Evolutionary conservation across 1,284 basidiomycete species (phyloP).

Genomic region (Boletus smithii): DNA sequence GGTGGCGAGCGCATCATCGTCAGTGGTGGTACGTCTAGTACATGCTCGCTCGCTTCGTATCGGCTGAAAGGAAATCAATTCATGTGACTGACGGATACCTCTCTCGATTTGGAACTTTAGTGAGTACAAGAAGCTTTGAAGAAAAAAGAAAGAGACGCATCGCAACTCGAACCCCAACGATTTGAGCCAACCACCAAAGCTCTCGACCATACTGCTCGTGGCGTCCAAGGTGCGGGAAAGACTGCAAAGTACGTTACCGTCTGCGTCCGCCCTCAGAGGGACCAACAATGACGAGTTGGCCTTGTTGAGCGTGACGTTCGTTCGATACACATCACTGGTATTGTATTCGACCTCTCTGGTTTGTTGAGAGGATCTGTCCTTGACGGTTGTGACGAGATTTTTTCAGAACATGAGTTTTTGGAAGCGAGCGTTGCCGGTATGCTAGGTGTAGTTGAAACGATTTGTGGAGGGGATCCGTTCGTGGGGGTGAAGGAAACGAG

Average conservation of each 20-base stretch:
- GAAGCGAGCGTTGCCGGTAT: too few species aligned
- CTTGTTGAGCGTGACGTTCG: too few species aligned
- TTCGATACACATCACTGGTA: too few species aligned
- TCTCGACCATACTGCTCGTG: conserved; percentile 19
- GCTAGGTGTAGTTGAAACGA: too few species aligned
- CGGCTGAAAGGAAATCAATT: not conserved
- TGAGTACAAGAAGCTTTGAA: conserved; percentile 9
- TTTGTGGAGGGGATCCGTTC: too few species aligned
- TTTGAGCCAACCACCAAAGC: conserved; percentile 21
- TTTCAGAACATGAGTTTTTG: too few species aligned
- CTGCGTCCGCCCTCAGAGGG: too few species aligned
- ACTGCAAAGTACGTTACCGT: conserved; percentile 33
- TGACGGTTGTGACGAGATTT: too few species aligned
- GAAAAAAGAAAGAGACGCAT: not conserved
- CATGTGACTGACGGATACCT: not conserved
- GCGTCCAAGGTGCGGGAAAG: conserved; percentile 37
- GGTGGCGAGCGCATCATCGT: conserved; percentile 59
- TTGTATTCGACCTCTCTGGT: too few species aligned
- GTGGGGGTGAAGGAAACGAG: too few species aligned
- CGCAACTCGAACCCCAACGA: conserved; percentile 20
- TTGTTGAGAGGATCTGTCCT: too few species aligned
- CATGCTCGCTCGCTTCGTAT: not conserved
- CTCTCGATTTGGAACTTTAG: conserved; percentile 19
- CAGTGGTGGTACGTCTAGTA: conserved; percentile 32
- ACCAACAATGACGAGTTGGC: too few species aligned